phyloP scores from a whole-genome alignment of 441 rosid genomes.

The Theobroma grandiflorum region DNA sequence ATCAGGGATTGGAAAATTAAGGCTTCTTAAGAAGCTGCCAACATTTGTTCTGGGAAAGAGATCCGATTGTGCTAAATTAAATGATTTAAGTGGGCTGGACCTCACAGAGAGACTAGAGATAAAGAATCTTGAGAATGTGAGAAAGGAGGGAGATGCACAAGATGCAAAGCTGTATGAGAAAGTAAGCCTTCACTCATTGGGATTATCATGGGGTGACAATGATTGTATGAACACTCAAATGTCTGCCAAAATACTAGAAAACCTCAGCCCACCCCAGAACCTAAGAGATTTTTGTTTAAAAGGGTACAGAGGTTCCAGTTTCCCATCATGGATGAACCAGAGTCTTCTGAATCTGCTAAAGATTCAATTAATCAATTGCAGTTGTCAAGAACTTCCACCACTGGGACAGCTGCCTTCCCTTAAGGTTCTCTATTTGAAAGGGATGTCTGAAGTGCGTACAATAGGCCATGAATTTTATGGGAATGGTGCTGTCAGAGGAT shows the following conservation, averaged over 20 bases:
- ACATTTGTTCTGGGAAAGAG: slow-evolving; percentile 28
- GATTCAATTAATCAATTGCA: slow-evolving; percentile 24
- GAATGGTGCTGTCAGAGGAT: neutral
- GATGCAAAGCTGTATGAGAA: slow-evolving; percentile 13
- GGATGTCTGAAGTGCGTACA: slow-evolving; percentile 20
- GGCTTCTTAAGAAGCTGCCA: slow-evolving; percentile 30
- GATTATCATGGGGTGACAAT: neutral
- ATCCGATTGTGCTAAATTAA: slow-evolving; percentile 25
- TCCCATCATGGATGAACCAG: slow-evolving; percentile 40
- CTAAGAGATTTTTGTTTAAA: slow-evolving; percentile 24
- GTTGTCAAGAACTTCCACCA: slow-evolving; percentile 27
- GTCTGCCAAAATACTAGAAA: slow-evolving; percentile 34
- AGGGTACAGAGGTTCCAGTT: slow-evolving; percentile 29
- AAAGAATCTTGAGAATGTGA: slow-evolving; percentile 23
- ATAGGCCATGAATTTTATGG: slow-evolving; percentile 24
- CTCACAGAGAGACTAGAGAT: slow-evolving; percentile 32
- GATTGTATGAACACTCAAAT: neutral
- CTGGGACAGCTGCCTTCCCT: slow-evolving; percentile 35
- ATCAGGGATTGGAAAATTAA: neutral
- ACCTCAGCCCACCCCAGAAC: slow-evolving; percentile 34
- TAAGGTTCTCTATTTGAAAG: slow-evolving; percentile 18
- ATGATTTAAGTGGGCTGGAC: slow-evolving; percentile 17
- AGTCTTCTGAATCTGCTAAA: slow-evolving; percentile 23
- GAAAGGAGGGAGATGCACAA: slow-evolving; percentile 6
- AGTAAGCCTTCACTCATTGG: slow-evolving; percentile 18